These are phyloP conservation scores for Botrytis tulipae DNA, from an alignment of 2,329 filamentous ascomycete species.

Conservation along the genomic window DNA sequence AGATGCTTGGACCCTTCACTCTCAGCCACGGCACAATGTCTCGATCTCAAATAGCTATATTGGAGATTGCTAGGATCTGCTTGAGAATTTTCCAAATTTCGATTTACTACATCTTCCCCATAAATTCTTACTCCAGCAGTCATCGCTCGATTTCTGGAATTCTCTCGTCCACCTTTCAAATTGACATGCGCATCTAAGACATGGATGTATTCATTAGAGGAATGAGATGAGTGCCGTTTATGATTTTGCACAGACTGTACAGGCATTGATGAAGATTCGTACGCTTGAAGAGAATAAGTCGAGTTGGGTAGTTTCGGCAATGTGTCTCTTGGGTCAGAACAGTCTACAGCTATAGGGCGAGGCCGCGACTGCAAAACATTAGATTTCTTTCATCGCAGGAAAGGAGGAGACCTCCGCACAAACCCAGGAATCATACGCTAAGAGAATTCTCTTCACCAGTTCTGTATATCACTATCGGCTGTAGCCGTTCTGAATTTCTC, in stretches of 20 bases:
- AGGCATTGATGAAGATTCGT: neutral
- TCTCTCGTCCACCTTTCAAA: constrained; percentile 45
- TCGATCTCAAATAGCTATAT: constrained; percentile 27
- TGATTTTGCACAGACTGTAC: neutral
- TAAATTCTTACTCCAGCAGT: constrained; percentile 54
- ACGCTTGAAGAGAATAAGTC: neutral
- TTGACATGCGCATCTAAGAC: constrained; percentile 57
- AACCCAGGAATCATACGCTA: neutral
- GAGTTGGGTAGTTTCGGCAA: neutral
- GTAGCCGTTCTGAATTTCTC: neutral
- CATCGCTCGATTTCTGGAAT: constrained; percentile 45
- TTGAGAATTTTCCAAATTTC: constrained; percentile 45
- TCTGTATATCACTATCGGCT: neutral
- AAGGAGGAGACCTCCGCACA: neutral
- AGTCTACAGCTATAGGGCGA: neutral
- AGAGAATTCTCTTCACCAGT: neutral
- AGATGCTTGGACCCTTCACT: neutral
- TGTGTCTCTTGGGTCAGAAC: neutral
- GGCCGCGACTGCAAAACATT: too few species aligned
- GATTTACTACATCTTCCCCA: constrained; percentile 64
- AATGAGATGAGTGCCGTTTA: neutral
- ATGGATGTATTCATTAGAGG: constrained; percentile 44
- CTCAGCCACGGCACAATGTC: constrained; percentile 21
- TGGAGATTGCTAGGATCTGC: constrained; percentile 26
- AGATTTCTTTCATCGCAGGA: neutral